Evolutionary conservation across 305 asterid species (phyloP).

Genomic region (Fraxinus floribunda): DNA sequence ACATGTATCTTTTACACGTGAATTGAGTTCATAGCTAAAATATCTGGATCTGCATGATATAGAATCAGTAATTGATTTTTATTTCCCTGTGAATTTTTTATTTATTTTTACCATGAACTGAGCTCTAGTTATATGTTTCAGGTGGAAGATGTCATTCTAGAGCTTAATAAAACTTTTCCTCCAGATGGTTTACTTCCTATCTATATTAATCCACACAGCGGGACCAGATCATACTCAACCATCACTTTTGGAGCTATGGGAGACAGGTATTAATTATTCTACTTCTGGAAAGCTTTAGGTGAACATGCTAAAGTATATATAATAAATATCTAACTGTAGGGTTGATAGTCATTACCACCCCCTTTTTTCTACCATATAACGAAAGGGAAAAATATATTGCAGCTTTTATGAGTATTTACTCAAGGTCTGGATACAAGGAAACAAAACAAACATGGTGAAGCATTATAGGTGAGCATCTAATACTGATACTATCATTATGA

Average conservation of each 20-base stretch:
- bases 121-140: constrained; percentile 41
- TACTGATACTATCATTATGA: constrained; percentile 5
- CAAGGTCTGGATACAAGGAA: constrained; percentile 98
- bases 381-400: constrained; percentile 27
- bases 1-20: background rate
- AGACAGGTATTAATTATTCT: constrained; percentile 66
- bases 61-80: constrained; percentile 10
- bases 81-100: constrained; percentile 16
- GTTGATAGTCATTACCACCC: background rate
- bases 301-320: background rate
- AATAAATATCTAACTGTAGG: background rate
- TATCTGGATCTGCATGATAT: background rate
- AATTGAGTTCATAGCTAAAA: constrained; percentile 16
- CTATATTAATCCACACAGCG: constrained; percentile 66
- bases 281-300: background rate
- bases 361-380: background rate
- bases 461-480: constrained; percentile 64
- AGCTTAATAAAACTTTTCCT: constrained; percentile 86
- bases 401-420: constrained; percentile 95
- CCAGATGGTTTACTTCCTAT: constrained; percentile 95
- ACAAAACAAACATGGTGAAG: constrained; percentile 73
- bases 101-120: constrained; percentile 15
- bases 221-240: constrained; percentile 66
- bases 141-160: constrained; percentile 85
- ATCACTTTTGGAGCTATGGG: constrained; percentile 99